Evolutionary conservation across 2,329 filamentous ascomycete genomes (phyloP), one percentile per base, ranked within the genome.

Genomic region (Lachnellula occidentalis): DNA sequence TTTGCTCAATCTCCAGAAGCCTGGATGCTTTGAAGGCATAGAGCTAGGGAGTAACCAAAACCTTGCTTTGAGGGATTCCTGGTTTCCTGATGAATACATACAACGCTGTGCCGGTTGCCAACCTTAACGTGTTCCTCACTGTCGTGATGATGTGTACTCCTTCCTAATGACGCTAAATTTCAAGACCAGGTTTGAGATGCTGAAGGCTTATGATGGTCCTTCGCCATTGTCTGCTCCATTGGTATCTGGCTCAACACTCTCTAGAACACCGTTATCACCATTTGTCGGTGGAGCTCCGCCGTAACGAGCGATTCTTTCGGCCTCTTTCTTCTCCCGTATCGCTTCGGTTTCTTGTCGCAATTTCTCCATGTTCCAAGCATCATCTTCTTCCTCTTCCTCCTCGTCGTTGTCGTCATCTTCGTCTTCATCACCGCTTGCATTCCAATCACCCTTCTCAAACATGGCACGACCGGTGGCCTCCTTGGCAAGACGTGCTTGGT

Each of bases 371-470:
- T 96, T 95, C 84, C 86, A 96, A 5, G 74, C 72, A 57, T 75
- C 74, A 46, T 76, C 74, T 45, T 75, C 69, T 17, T 67, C 71
- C 8, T 64, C 71, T 17, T 45, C 42, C 7, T 81, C 80, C 43
- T 77, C 75, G 34, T 73, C 70, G 5, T 81, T 80, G 42, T 77
- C 75, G 34, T 73, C 70, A 6, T 73, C 66, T 11, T 70, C 72
- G 15, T 74, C 73, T 11, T 71, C 73, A 14, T 83, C 84, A 11
- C 84, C 85, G 17, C 83, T 83, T 14, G 80, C 78, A 4, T 80
- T 80, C 92, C 92, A 99, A 71, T 95, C 92, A 66, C 94, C 94
- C 72, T 91, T 94, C 74, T 99, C 94, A 71, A 99, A 99, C 74
- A 99, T 79, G 7, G 91, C 90, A 74, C 92, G 85, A 67, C 94